Evolutionary conservation across 257 asterid species (phyloP).

Genomic region (Mitragyna speciosa): DNA sequence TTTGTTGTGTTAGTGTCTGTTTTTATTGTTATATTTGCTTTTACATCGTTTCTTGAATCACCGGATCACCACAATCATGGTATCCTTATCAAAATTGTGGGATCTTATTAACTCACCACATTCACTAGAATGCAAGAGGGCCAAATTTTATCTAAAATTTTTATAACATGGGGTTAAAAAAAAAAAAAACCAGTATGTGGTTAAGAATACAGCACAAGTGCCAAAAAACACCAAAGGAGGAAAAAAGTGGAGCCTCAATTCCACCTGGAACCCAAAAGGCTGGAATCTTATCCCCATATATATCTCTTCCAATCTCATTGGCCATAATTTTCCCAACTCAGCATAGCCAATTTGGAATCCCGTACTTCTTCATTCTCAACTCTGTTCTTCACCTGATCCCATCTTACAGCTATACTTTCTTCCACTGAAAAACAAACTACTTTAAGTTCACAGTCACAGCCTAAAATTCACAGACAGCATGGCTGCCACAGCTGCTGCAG

Average conservation of each 20-base stretch:
- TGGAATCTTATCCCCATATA: conserved; percentile 55
- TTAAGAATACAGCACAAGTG: conserved; percentile 5
- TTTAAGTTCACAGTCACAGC: not conserved
- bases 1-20: too few species aligned
- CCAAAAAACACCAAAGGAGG: not conserved
- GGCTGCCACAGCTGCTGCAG: conserved; percentile 67
- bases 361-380: conserved; percentile 10
- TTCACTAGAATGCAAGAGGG: too few species aligned
- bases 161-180: too few species aligned
- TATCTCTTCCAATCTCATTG: conserved; percentile 49
- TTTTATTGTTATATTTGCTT: too few species aligned
- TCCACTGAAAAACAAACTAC: not conserved
- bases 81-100: too few species aligned
- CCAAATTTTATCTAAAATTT: too few species aligned
- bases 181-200: too few species aligned
- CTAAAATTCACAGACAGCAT: conserved; percentile 27
- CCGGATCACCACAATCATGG: too few species aligned
- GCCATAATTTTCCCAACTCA: conserved; percentile 58
- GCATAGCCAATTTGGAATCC: conserved; percentile 22
- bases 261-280: conserved; percentile 10
- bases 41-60: too few species aligned
- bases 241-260: not conserved
- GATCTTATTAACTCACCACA: too few species aligned
- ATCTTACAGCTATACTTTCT: conserved; percentile 1
- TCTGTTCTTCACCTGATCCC: not conserved